Percentiles rank a stretch among this genome's conserved stretches.
Conservation (phyloP, 1,284 basidiomycete species). For the Ustilago lituana region DNA sequence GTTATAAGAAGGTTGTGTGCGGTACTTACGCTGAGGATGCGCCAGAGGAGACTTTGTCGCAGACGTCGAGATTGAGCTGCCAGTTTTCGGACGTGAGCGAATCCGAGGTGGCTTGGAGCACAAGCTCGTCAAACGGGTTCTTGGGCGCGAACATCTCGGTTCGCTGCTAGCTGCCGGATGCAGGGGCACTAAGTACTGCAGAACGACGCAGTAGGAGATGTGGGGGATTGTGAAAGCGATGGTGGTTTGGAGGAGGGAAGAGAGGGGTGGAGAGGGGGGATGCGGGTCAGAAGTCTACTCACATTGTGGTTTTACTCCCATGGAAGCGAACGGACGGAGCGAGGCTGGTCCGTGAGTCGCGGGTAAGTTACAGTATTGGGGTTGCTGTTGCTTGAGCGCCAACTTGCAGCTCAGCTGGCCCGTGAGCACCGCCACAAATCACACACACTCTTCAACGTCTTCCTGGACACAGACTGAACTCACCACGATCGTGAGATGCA, state of each 20-base stretch:
- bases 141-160: slow-evolving; percentile 65
- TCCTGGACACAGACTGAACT: no score
- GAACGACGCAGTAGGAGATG: no score
- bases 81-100: slow-evolving; percentile 93
- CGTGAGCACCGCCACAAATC: slow-evolving; percentile 13
- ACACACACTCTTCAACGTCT: no score
- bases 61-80: slow-evolving; percentile 93
- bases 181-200: no score
- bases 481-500: no score
- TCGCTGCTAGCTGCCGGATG: no score
- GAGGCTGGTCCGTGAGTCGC: slow-evolving; percentile 17
- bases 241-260: neutral
- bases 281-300: neutral
- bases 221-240: no score
- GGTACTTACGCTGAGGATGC: slow-evolving; percentile 69
- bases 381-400: slow-evolving; percentile 4
- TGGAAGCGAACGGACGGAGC: neutral
- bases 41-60: slow-evolving; percentile 93
- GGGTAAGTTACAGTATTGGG: no score
- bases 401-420: slow-evolving; percentile 9
- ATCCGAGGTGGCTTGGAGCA: slow-evolving; percentile 93
- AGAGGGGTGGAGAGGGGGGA: neutral
- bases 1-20: neutral
- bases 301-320: neutral
- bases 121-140: slow-evolving; percentile 92